Base-by-base conservation (phyloP, 306 rosid genomes). In the Luffa acutangula region DNA sequence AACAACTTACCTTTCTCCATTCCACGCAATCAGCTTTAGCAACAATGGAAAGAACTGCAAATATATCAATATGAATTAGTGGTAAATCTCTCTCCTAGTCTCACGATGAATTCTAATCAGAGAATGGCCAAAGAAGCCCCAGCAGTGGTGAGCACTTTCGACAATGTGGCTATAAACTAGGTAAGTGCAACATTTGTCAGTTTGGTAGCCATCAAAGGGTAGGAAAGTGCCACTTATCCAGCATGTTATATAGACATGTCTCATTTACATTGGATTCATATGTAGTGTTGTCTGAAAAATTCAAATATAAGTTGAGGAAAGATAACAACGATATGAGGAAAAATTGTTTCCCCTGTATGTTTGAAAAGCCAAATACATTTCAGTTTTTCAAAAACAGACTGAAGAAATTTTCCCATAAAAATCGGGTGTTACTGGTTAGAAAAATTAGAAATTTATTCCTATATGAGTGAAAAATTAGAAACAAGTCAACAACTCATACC, bases 31-130 rank as follows among this genome's bases (percentile, higher is more conserved):
- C 90, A 95, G 86, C 89, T 95, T 95, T 79, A 95, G 88, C 87
- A 95, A 73, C 89, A 95, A 84, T 11, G 98, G 98, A 88, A 88
- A 95, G 85, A 95, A 95, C 98, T 95, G 95, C 89, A 88, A 43
- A 78, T 48, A 81, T 69, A 82, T 78, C 20, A n/a, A 58, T 77
- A 54, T 54, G 39, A 39, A 37, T 77, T 77, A 77, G 70, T 12
- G 62, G 60, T 34, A 74, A 41, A 31, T 31, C 78, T 48, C 20
- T 13, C 78, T 48, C 45, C 78, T 6, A 74, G 62, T 51, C 76
- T 7, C 25, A 73, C 78, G 51, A 31, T 21, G 42, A 33, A 49
- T 25, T 73, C 45, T 12, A 73, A 31, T 34, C 39, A 46, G 10
- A 46, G 57, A 46, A 71, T 21, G 57, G 57, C 39, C 58, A 72